Base-by-base conservation (phyloP, 2,329 filamentous ascomycete species). In the Thielaviopsis populi region DNA sequence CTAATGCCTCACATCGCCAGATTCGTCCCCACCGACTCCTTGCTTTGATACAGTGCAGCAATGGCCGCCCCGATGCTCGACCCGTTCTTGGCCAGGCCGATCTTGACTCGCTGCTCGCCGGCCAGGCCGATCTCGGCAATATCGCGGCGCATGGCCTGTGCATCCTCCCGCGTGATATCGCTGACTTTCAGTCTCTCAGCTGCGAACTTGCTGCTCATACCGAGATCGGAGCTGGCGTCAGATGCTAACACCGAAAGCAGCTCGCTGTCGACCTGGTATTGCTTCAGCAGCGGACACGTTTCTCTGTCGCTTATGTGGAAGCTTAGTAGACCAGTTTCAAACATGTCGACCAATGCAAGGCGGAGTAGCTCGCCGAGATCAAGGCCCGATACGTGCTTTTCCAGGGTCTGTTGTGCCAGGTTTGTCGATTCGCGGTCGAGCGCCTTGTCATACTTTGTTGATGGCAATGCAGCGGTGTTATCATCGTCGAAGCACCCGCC, bases 361-460 rank as follows among this genome's bases (percentile, higher is more conserved):
- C 88, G 80, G 59, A 91, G 77, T 46, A 91, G 84, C 71, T 91
- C 88, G 15, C 88, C 88, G 61, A 91, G 73, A 73, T 91, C 91
- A 83, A 91, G 87, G 67, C 88, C 88, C 0, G 85, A 89, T n/a
- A 91, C 81, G 46, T 86, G 83, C 76, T 91, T 91, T 74, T 91
- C 88, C 68, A 91, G 89, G 80, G 90, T 88, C 70, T 91, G 88
- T 61, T 88, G 82, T 11, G 86, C 86, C 0, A 86, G 87, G 71
- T 91, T 90, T 67, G 83, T 80, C 62, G 83, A 87, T 59, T 83
- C 82, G 13, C 74, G 74, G 71, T 91, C 87, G 17, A 91, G 78
- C 62, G 80, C 78, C 41, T 75, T 71, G 71, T 91, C 88, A 71
- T 87, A 90, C 1, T 78, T 74, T 0, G 87, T 91, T 67, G 80